These are phyloP conservation scores for Tulasnella sp. DNA, from an alignment of 768 basidiomycete species.

Conservation along the genomic window DNA sequence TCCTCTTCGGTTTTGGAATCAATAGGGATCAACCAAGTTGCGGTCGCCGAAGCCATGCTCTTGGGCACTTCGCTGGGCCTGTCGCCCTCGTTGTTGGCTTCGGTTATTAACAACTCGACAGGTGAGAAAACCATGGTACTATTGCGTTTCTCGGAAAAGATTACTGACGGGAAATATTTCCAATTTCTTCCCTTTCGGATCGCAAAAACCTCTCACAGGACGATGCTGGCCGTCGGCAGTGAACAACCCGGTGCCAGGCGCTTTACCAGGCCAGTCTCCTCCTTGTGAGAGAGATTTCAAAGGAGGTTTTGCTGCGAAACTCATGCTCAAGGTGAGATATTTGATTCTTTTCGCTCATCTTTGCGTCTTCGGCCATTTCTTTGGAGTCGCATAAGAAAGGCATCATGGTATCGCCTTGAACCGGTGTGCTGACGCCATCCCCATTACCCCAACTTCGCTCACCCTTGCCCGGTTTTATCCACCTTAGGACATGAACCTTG, in stretches of 20 bases:
- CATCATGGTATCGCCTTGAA: not conserved
- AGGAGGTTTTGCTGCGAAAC: constrained; percentile 70
- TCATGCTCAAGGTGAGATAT: constrained; percentile 66
- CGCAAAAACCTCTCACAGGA: constrained; percentile 39
- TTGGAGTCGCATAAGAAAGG: not conserved
- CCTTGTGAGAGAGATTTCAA: constrained; percentile 77
- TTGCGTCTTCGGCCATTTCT: not conserved
- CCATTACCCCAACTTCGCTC: not conserved
- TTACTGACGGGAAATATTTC: not conserved
- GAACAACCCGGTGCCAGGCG: constrained; percentile 77
- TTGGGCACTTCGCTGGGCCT: constrained; percentile 74
- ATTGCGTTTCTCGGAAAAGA: not conserved
- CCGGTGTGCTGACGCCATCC: not conserved
- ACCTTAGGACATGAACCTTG: constrained; percentile 72
- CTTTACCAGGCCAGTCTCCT: constrained; percentile 57
- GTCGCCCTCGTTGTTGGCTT: constrained; percentile 47
- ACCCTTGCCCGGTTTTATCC: not conserved
- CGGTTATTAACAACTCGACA: constrained; percentile 58
- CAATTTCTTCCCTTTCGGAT: not conserved
- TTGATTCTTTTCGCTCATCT: not conserved
- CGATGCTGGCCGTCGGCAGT: constrained; percentile 73
- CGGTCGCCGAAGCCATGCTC: constrained; percentile 82
- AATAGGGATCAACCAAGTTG: constrained; percentile 64
- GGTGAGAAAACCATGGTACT: not conserved
- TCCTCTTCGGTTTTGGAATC: constrained; percentile 23